Conservation (phyloP, 257 asterid species). For the Jacaranda mimosifolia region DNA sequence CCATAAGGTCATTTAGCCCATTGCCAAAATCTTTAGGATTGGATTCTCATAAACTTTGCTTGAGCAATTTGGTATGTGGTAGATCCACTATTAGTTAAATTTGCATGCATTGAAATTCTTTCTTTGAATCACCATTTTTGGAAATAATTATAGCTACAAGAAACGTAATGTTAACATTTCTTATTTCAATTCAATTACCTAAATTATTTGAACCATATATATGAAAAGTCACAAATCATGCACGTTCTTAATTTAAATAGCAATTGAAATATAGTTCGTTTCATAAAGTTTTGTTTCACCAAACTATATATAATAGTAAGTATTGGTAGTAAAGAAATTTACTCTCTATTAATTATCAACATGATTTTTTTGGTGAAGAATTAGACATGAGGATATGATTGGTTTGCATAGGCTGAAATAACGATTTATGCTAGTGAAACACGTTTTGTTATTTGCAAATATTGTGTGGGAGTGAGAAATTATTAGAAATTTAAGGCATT, state of each 20-base stretch:
- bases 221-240: slow-evolving; percentile 11
- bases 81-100: slow-evolving; percentile 10
- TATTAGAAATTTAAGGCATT: background rate
- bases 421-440: background rate
- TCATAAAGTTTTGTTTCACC: slow-evolving; percentile 32
- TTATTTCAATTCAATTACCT: background rate
- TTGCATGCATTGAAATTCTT: slow-evolving; percentile 24
- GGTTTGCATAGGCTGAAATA: background rate
- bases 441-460: background rate
- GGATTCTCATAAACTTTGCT: slow-evolving; percentile 31
- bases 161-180: slow-evolving; percentile 22
- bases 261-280: slow-evolving; percentile 28
- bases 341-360: background rate
- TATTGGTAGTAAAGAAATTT: slow-evolving; percentile 18
- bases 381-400: background rate
- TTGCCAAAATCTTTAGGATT: slow-evolving; percentile 20
- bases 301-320: slow-evolving; percentile 12
- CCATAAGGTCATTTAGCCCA: background rate
- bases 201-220: background rate
- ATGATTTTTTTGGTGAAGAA: background rate
- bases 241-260: slow-evolving; percentile 20
- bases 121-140: slow-evolving; percentile 7
- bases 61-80: slow-evolving; percentile 33
- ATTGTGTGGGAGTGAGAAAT: background rate
- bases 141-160: slow-evolving; percentile 25